A percentile compares a stretch with the other conserved stretches of the same genome.
phyloP scores from a whole-genome alignment of 2,329 filamentous ascomycete genomes.

The Spiromastix sp. region DNA sequence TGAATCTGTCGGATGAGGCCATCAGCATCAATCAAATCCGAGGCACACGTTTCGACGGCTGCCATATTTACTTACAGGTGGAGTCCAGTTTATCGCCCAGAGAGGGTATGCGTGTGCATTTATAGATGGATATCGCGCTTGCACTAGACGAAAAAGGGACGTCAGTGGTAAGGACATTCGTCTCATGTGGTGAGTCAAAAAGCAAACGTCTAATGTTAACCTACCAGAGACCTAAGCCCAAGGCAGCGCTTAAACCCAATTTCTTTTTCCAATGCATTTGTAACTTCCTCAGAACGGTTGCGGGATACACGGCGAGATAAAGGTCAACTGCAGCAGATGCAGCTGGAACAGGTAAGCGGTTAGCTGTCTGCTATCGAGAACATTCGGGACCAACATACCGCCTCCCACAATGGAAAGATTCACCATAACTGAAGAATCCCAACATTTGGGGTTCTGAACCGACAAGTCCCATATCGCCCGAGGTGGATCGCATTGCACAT shows the following conservation, averaged over 20 bases:
- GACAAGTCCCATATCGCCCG: conserved; percentile 29
- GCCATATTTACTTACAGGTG: conserved; percentile 23
- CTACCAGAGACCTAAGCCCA: conserved; percentile 23
- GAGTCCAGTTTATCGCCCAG: conserved; percentile 19
- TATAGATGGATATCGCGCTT: conserved; percentile 22
- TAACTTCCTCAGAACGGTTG: conserved; percentile 23
- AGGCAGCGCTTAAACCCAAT: conserved; percentile 18
- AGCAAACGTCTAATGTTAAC: conserved; percentile 19
- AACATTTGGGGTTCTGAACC: conserved; percentile 4
- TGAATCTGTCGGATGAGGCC: too few relatives aligned
- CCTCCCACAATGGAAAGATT: too few relatives aligned
- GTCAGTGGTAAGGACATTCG: too few relatives aligned
- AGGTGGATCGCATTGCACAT: conserved; percentile 34
- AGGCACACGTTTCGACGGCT: too few relatives aligned
- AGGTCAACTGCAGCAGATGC: conserved; percentile 24
- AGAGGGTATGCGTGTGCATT: conserved; percentile 20
- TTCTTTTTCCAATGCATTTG: conserved; percentile 22
- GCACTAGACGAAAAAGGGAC: conserved; percentile 20
- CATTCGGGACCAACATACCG: too few relatives aligned
- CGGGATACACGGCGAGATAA: conserved; percentile 21
- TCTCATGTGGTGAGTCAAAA: too few relatives aligned
- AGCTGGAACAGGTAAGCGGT: too few relatives aligned
- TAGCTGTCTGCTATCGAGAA: too few relatives aligned
- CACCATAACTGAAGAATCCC: too few relatives aligned
- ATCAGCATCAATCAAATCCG: too few relatives aligned